Evolutionary conservation across 2,329 filamentous ascomycete species (phyloP), one percentile per base, ranked within the genome.

Genomic region (Colletotrichum agaves): DNA sequence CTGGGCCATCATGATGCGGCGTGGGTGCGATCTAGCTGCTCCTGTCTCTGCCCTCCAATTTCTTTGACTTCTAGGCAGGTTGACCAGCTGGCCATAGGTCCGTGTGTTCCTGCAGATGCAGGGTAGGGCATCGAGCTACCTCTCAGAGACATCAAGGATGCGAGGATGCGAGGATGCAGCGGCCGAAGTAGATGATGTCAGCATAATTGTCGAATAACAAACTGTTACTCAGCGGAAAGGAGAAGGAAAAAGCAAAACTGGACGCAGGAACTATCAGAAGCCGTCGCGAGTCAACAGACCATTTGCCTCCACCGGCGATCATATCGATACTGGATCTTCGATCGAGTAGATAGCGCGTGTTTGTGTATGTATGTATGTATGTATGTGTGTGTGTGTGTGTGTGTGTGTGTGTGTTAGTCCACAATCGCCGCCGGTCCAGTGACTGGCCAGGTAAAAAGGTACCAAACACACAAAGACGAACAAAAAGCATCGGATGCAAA

Each of bases 121-220:
- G 31, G 41, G 55, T 47, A 53, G 65, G 47, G 23, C 31, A 56
- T 44, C 17, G 37, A 41, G 44, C 31, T 33, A 49, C 50, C 27
- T 49, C 27, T 23, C 15, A 53, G 46, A 61, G 19, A 43, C 44
- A 52, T 60, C 43, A 27, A 37, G 55, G 19, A 61, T 50, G 47
- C 35, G 37, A 37, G 55, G 19, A 61, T 50, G 47, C 35, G 46
- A 60, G 61, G 53, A 60, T 67, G 61, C 39, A 53, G 33, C 53
- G n/a, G 61, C 61, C 60, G 53, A 55, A 55, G 41, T 65, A 46
- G 52, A 55, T 67, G 64, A 67, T 68, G 65, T 68, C 65, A 68
- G 65, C 65, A 68, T 23, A 59, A 60, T 39, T n/a, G 39, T 10
- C 41, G 53, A 60, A 58, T 27, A 60, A 55, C 61, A 68, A 65